Evolutionary conservation across 306 rosid species (phyloP).

Genomic region (Gillenia trifoliata): DNA sequence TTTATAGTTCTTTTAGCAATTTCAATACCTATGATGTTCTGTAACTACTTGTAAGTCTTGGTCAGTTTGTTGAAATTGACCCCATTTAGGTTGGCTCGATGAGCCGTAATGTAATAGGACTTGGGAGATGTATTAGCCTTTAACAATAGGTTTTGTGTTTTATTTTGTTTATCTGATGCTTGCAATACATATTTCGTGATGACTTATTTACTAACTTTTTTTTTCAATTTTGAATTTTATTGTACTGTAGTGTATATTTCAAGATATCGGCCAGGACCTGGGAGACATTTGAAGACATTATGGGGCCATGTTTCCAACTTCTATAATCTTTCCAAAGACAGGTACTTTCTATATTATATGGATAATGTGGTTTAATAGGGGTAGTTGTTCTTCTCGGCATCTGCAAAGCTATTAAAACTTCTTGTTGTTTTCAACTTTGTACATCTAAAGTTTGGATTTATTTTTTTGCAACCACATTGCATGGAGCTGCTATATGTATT

Average conservation of each 20-base stretch:
- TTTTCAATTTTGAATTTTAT: constrained; percentile 13
- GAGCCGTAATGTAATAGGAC: background rate
- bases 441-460: background rate
- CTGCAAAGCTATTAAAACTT: background rate
- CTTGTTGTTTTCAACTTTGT: constrained; percentile 10
- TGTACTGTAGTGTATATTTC: constrained; percentile 68
- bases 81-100: background rate
- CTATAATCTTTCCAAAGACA: constrained; percentile 89
- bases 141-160: background rate
- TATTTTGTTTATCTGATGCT: constrained; percentile 7
- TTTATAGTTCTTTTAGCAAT: background rate
- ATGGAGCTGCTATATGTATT: constrained; percentile 12
- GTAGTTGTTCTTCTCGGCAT: background rate
- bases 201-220: constrained; percentile 8
- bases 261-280: constrained; percentile 89
- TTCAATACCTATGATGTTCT: background rate
- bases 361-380: background rate
- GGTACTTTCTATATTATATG: constrained; percentile 36
- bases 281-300: constrained; percentile 92
- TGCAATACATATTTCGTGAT: background rate
- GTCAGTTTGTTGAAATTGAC: background rate
- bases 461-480: constrained; percentile 6
- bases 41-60: background rate
- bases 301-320: constrained; percentile 87
- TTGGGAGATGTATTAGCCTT: too few relatives aligned